Evolutionary conservation across 2,329 filamentous ascomycete species (phyloP).

Genomic region (Aschersonia sp.): DNA sequence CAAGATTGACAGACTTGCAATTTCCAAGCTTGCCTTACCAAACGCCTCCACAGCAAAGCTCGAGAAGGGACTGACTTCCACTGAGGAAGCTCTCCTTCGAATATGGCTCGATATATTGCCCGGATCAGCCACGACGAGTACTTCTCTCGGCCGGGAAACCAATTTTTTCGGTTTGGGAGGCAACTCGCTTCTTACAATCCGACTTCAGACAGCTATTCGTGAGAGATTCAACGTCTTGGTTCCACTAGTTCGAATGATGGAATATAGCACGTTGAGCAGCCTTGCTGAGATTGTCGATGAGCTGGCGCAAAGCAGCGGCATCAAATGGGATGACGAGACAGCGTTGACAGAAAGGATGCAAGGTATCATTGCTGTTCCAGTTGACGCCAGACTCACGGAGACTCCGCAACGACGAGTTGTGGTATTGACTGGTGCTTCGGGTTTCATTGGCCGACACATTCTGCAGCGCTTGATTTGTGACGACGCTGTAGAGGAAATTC

Average conservation of each 20-base stretch:
- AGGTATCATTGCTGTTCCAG: neutral
- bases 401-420: slow-evolving; percentile 1
- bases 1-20: slow-evolving; percentile 13
- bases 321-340: slow-evolving; percentile 15
- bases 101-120: slow-evolving; percentile 5
- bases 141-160: slow-evolving; percentile 7
- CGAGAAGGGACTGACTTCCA: slow-evolving; percentile 5
- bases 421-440: slow-evolving; percentile 3
- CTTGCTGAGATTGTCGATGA: slow-evolving; percentile 1
- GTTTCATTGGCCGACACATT: slow-evolving; percentile 3
- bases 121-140: neutral
- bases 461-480: slow-evolving; percentile 7
- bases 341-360: neutral
- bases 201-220: slow-evolving; percentile 16
- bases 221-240: slow-evolving; percentile 15
- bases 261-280: slow-evolving; percentile 9
- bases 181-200: slow-evolving; percentile 24
- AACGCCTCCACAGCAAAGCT: slow-evolving; percentile 7
- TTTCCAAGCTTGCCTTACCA: slow-evolving; percentile 8
- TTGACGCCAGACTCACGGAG: neutral
- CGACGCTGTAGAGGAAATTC: slow-evolving; percentile 17
- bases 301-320: neutral
- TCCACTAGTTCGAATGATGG: slow-evolving; percentile 22
- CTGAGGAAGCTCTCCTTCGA: slow-evolving; percentile 5
- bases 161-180: slow-evolving; percentile 28